Percentiles rank a stretch among this genome's conserved stretches.
Conservation (phyloP, 768 basidiomycete genomes). For the Glaciozyma antarctica region DNA sequence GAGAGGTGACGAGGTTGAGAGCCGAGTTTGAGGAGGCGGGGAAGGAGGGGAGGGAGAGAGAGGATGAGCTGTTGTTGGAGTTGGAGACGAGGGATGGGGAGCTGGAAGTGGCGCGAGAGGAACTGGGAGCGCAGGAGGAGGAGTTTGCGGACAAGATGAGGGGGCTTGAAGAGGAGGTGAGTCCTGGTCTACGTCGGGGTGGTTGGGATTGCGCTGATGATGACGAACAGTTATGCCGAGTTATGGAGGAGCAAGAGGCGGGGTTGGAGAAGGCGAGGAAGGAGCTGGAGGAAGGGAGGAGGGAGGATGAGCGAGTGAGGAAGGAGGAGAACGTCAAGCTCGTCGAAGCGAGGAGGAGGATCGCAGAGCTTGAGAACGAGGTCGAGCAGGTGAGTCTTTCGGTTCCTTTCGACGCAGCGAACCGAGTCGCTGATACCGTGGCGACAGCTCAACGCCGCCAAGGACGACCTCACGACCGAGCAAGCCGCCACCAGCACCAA, state of each 20-base stretch:
- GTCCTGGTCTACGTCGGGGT: no score
- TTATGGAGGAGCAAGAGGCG: conserved; percentile 34
- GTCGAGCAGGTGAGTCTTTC: background rate
- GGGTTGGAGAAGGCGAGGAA: conserved; percentile 23
- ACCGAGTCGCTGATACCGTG: background rate
- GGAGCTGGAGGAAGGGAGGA: background rate
- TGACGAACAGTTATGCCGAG: conserved; percentile 18
- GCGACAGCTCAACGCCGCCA: background rate
- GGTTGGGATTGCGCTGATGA: no score
- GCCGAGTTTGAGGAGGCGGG: conserved; percentile 19
- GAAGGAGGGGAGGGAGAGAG: conserved; percentile 25
- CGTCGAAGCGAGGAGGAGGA: background rate
- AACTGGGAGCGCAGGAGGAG: conserved; percentile 28
- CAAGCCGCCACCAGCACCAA: background rate
- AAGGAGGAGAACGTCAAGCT: conserved; percentile 9
- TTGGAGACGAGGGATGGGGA: conserved; percentile 19
- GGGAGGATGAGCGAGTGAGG: background rate
- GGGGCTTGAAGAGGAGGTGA: conserved; percentile 29
- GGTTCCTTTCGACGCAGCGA: background rate
- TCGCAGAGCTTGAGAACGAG: conserved; percentile 16
- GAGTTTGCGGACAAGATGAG: conserved; percentile 33
- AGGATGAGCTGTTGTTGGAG: conserved; percentile 16
- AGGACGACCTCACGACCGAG: background rate
- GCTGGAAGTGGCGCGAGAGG: conserved; percentile 15
- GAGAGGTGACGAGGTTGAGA: conserved; percentile 13